phyloP scores from a whole-genome alignment of 2,329 filamentous ascomycete species.

The Monilinia laxa region DNA sequence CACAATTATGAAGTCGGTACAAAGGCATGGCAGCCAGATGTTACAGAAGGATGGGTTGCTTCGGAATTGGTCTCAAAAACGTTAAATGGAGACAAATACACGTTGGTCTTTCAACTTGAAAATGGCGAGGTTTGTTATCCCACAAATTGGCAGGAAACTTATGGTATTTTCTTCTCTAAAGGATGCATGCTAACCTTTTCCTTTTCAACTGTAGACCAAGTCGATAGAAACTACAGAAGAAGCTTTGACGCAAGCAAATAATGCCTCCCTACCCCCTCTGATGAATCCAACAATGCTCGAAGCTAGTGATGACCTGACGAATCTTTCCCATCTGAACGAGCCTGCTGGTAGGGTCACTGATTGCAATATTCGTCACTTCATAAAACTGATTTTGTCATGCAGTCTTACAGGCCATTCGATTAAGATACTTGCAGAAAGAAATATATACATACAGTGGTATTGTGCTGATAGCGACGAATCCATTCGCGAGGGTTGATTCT shows the following conservation, averaged over 20 bases:
- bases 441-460: conserved; percentile 99
- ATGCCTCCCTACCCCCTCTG: conserved; percentile 78
- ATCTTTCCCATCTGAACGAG: conserved; percentile 96
- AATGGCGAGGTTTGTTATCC: conserved; percentile 76
- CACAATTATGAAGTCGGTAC: conserved; percentile 95
- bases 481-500: conserved; percentile 94
- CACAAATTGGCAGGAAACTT: conserved; percentile 25
- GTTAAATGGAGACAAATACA: conserved; percentile 80
- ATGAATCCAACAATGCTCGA: conserved; percentile 99
- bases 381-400: conserved; percentile 33
- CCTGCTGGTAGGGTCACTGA: conserved; percentile 70
- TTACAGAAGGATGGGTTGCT: conserved; percentile 93
- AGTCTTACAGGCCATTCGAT: conserved; percentile 96
- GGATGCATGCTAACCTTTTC: conserved; percentile 31
- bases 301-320: conserved; percentile 96
- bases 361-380: not conserved
- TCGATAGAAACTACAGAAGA: conserved; percentile 73
- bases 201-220: conserved; percentile 60
- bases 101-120: conserved; percentile 81
- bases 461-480: conserved; percentile 96
- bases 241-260: conserved; percentile 73
- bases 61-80: conserved; percentile 89
- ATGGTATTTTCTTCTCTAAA: conserved; percentile 23
- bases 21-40: conserved; percentile 96
- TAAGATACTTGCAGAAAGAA: conserved; percentile 97